Conservation (phyloP, 108 stramenopile species). For the Bacterosira constricta region DNA sequence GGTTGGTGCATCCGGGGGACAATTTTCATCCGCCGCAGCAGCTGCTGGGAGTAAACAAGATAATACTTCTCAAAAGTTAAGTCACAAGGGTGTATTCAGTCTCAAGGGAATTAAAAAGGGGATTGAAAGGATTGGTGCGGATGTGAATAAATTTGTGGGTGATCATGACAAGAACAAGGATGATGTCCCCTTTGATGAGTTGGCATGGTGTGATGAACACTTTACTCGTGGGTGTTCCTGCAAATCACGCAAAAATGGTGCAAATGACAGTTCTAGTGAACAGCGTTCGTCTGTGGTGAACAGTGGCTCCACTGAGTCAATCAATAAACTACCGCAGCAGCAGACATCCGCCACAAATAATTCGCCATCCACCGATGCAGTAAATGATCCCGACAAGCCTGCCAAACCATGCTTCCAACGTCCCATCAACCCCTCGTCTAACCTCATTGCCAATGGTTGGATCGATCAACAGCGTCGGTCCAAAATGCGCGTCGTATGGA, state of each 20-base stretch:
- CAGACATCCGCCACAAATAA: conserved; percentile 2
- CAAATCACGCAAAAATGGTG: conserved; percentile 7
- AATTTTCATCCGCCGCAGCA: conserved; percentile 28
- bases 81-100: conserved; percentile 15
- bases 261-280: neutral
- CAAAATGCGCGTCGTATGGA: conserved; percentile 86
- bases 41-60: conserved; percentile 2
- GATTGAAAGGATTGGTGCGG: conserved; percentile 35
- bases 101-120: conserved; percentile 51
- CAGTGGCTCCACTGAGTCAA: conserved; percentile 7
- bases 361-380: neutral
- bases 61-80: conserved; percentile 1
- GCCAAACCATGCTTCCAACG: conserved; percentile 71
- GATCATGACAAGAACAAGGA: conserved; percentile 6
- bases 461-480: conserved; percentile 85
- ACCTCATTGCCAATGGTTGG: conserved; percentile 85
- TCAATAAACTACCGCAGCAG: conserved; percentile 1
- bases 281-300: neutral
- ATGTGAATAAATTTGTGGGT: conserved; percentile 8
- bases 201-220: conserved; percentile 58
- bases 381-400: conserved; percentile 7
- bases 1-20: conserved; percentile 16
- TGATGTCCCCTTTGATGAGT: conserved; percentile 38
- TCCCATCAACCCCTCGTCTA: conserved; percentile 69
- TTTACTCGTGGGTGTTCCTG: conserved; percentile 54